phyloP scores from a whole-genome alignment of 2,329 filamentous ascomycete species.

The Clarireedia hainanense region DNA sequence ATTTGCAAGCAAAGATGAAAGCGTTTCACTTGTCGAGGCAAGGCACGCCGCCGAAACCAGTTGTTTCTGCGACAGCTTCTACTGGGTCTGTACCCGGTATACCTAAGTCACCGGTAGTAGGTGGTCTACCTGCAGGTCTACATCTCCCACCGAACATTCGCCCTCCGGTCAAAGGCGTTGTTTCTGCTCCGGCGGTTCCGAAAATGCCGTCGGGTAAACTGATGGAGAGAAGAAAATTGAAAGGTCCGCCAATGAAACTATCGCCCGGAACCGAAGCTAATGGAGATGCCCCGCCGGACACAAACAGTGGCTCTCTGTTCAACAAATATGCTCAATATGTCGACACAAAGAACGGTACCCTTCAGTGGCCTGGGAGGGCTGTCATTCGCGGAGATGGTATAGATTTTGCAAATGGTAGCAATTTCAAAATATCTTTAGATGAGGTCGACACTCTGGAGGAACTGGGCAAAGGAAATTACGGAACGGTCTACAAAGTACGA shows the following conservation, averaged over 20 bases:
- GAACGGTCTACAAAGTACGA: constrained; percentile 92
- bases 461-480: constrained; percentile 95
- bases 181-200: constrained; percentile 45
- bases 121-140: constrained; percentile 38
- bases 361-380: constrained; percentile 83
- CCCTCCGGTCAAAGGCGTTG: constrained; percentile 35
- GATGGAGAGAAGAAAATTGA: constrained; percentile 60
- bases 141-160: constrained; percentile 38
- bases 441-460: constrained; percentile 91
- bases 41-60: constrained; percentile 34
- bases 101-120: constrained; percentile 15
- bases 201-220: constrained; percentile 42
- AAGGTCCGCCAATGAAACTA: constrained; percentile 21
- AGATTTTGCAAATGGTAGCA: constrained; percentile 82
- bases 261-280: constrained; percentile 18
- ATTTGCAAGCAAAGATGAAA: constrained; percentile 62
- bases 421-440: constrained; percentile 89
- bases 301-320: constrained; percentile 39
- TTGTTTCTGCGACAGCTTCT: constrained; percentile 26
- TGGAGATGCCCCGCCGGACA: constrained; percentile 14
- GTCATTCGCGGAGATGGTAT: constrained; percentile 83
- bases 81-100: constrained; percentile 28
- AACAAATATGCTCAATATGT: constrained; percentile 74
- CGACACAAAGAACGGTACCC: constrained; percentile 79
- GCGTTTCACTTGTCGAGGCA: constrained; percentile 60